Conservation (phyloP, 768 basidiomycete species). For the Termitomyces sp. region DNA sequence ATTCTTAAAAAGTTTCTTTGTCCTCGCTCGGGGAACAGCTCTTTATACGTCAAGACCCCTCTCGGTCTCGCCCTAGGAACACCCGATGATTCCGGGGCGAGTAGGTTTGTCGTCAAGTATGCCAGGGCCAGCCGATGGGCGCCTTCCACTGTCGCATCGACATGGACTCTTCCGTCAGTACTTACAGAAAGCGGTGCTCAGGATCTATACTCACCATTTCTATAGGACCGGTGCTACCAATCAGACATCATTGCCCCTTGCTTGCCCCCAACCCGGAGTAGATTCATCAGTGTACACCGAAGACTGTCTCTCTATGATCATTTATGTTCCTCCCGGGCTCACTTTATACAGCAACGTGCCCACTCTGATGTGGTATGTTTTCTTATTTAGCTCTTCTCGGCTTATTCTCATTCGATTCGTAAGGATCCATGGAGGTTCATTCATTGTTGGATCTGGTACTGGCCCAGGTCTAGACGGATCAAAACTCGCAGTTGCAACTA, state of each 20-base stretch:
- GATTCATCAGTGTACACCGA: constrained; percentile 55
- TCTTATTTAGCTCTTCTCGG: background rate
- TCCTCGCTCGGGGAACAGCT: constrained; percentile 28
- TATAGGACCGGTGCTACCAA: constrained; percentile 49
- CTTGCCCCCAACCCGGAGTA: constrained; percentile 65
- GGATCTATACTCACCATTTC: constrained; percentile 1
- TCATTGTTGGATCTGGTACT: constrained; percentile 65
- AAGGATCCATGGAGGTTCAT: constrained; percentile 91
- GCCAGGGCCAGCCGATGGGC: constrained; percentile 61
- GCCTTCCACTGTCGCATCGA: constrained; percentile 46
- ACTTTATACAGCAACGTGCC: constrained; percentile 34
- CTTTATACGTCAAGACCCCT: constrained; percentile 36
- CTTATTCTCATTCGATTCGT: background rate
- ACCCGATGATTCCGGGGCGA: constrained; percentile 42
- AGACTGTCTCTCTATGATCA: constrained; percentile 79
- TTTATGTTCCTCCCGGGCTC: constrained; percentile 59
- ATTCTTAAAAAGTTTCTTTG: constrained; percentile 40
- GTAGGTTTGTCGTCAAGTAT: constrained; percentile 65
- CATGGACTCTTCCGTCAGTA: constrained; percentile 65
- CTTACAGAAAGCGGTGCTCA: background rate
- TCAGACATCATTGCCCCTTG: constrained; percentile 54
- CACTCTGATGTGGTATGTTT: constrained; percentile 57
- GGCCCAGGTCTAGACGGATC: constrained; percentile 76
- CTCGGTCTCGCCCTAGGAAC: constrained; percentile 57
- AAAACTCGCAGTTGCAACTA: constrained; percentile 62